Conservation (phyloP, 352 stramenopile genomes). For the Pythium dissotocum region DNA sequence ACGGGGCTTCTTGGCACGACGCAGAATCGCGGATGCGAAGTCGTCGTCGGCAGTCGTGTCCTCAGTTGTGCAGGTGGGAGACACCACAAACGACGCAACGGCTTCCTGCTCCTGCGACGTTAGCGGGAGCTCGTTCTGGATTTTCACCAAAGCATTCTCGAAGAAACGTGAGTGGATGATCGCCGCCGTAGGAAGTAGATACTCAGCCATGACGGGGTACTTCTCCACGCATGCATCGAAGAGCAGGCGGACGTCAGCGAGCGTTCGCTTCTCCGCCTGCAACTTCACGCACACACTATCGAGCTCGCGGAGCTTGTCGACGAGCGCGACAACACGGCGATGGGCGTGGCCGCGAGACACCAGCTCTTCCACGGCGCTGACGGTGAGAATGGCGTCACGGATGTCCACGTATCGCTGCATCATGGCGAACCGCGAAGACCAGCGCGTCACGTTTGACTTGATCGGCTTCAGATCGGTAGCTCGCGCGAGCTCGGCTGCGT, state of each 20-base stretch:
- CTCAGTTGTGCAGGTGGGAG: too few species aligned
- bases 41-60: too few species aligned
- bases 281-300: conserved; percentile 25
- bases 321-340: conserved; percentile 11
- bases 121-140: neutral
- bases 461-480: too few species aligned
- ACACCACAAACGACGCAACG: too few species aligned
- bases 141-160: neutral
- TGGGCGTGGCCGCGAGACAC: conserved; percentile 20
- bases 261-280: conserved; percentile 3
- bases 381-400: conserved; percentile 10
- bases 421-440: too few species aligned
- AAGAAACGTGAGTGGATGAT: neutral
- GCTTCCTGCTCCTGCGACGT: too few species aligned
- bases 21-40: too few species aligned
- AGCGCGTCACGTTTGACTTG: too few species aligned
- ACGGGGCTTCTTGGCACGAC: too few species aligned
- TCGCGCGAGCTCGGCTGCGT: conserved; percentile 23
- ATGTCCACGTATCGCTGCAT: conserved; percentile 28
- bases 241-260: conserved; percentile 15
- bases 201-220: conserved; percentile 13
- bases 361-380: conserved; percentile 27
- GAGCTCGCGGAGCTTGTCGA: conserved; percentile 23
- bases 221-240: conserved; percentile 21
- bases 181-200: conserved; percentile 2